phyloP scores from a whole-genome alignment of 768 basidiomycete genomes.

The Pluteus cervinus region DNA sequence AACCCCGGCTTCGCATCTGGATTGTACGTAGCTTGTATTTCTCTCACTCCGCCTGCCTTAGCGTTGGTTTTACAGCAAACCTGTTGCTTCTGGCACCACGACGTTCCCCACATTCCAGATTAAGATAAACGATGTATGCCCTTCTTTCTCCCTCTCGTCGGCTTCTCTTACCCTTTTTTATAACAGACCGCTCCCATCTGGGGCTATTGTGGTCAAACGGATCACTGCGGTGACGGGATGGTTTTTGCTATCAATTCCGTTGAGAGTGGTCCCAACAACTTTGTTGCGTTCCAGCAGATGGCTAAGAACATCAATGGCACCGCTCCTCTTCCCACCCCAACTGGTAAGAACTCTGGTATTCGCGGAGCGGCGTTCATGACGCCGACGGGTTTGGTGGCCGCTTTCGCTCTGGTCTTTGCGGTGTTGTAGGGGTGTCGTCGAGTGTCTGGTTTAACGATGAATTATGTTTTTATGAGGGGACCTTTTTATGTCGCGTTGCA shows the following conservation, averaged over 20 bases:
- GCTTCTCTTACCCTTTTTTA: slow-evolving; percentile 47
- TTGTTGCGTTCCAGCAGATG: slow-evolving; percentile 39
- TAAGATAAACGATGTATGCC: slow-evolving; percentile 34
- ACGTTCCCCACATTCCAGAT: slow-evolving; percentile 33
- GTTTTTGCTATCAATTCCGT: slow-evolving; percentile 55
- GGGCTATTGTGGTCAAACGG: slow-evolving; percentile 8
- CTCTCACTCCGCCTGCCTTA: not conserved
- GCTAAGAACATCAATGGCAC: slow-evolving; percentile 16
- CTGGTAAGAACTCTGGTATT: too few relatives aligned
- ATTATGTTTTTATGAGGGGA: too few relatives aligned
- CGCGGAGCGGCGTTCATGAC: too few relatives aligned
- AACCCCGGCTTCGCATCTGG: slow-evolving; percentile 33
- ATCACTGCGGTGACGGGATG: slow-evolving; percentile 36
- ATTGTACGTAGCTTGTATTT: slow-evolving; percentile 29
- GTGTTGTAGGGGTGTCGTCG: too few relatives aligned
- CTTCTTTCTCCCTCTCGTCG: slow-evolving; percentile 54
- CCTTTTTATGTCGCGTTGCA: too few relatives aligned
- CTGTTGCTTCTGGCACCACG: slow-evolving; percentile 31
- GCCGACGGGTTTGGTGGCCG: too few relatives aligned
- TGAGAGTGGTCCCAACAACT: slow-evolving; percentile 37
- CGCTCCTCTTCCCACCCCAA: slow-evolving; percentile 7
- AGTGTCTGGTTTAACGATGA: too few relatives aligned
- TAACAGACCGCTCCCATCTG: slow-evolving; percentile 11
- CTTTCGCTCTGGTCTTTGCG: too few relatives aligned
- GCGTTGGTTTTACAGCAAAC: slow-evolving; percentile 18